Base-by-base conservation (phyloP, 225 moss, liverwort and hornwort genomes). In the Climacium dendroides region DNA sequence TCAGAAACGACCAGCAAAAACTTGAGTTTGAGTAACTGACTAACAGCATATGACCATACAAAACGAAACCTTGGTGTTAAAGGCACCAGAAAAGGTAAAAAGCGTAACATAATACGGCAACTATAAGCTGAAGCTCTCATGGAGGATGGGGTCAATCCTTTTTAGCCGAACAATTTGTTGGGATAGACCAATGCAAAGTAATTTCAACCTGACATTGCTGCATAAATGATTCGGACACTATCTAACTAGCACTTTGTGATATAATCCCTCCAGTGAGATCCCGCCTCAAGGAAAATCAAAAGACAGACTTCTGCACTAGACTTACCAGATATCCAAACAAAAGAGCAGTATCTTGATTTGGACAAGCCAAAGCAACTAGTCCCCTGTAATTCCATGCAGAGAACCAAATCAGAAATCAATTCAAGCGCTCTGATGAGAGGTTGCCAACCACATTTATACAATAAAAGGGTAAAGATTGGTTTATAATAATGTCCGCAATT, bases 301-400 rank as follows among this genome's bases (percentile, higher is more conserved):
- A 83, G 57, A 61, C 50, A 63, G 43, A 85, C 48, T 30, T 47
- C 35, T 80, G n/a, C 28, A 59, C 32, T 48, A 67, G 55, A 77
- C 93, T 88, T 94, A 98, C 98, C 98, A 98, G 89, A 88, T 98
- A 98, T 72, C 96, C 96, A 87, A 96, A 96, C 59, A 98, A 87
- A 57, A 98, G 93, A 47, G 93, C 95, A 74, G 96, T 98, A 73
- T 96, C 98, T 89, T 92, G 96, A 91, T 98, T 96, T 74, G 96
- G 96, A 90, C 96, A 98, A 82, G 96, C 96, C 87, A 98, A 87
- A 85, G 96, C 95, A 74, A 98, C 89, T 77, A 98, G 89, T 55
- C 96, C 96, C 94, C 98, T 98, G 92, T 87, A 84, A 85, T 80
- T 85, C 61, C 90, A 80, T 52, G 37, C 30, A 90, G 52, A 85